Evolutionary conservation across 306 rosid genomes (phyloP).

Genomic region (Amphicarpaea edgeworthii): DNA sequence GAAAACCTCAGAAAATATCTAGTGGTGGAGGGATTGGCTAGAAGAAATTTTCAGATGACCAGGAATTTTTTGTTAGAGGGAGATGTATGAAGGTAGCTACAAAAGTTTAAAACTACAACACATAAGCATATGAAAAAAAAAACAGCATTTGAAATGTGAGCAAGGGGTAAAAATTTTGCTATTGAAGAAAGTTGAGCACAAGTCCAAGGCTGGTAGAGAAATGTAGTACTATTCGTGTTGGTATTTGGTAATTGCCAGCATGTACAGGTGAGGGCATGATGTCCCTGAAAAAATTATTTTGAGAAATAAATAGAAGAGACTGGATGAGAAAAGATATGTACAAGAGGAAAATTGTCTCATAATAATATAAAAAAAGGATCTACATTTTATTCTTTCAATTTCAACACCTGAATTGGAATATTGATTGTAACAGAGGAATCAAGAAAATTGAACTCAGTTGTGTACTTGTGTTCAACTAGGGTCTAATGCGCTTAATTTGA

Average conservation of each 20-base stretch:
- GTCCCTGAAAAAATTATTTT: background rate
- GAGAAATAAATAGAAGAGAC: constrained; percentile 6
- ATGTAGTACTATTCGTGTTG: background rate
- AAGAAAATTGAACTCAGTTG: background rate
- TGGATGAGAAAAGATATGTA: background rate
- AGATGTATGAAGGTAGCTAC: background rate
- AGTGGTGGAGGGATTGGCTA: constrained; percentile 5
- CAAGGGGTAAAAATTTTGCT: background rate
- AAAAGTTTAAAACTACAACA: constrained; percentile 18
- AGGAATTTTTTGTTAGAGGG: background rate
- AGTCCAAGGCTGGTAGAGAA: background rate
- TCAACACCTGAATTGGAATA: background rate
- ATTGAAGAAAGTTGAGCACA: background rate
- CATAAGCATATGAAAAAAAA: constrained; percentile 1
- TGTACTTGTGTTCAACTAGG: background rate
- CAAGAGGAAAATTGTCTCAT: background rate
- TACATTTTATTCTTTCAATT: background rate
- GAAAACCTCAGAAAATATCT: constrained; percentile 19
- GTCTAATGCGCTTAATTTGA: constrained; percentile 16
- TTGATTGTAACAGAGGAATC: background rate
- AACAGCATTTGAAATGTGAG: constrained; percentile 18
- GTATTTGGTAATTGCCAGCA: constrained; percentile 18
- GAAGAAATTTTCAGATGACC: constrained; percentile 9
- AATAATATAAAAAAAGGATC: background rate
- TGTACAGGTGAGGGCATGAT: background rate